These are phyloP conservation scores for Fusarium longipes DNA, from an alignment of 2,329 filamentous ascomycete species.

Conservation along the genomic window DNA sequence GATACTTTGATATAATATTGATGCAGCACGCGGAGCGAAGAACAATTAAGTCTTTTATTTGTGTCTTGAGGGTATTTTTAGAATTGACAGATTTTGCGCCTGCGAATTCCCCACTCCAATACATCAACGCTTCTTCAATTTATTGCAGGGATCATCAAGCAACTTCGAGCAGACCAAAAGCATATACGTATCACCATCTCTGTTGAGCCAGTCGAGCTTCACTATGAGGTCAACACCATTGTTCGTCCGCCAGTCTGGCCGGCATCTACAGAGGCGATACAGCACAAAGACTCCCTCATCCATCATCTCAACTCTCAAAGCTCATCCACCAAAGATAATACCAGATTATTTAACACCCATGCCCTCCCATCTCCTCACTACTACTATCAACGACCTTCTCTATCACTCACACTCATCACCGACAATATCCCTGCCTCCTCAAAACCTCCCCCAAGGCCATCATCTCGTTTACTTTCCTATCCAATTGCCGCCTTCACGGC, in stretches of 20 bases:
- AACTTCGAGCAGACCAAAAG: not conserved
- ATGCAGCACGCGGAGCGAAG: not conserved
- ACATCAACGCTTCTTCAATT: not conserved
- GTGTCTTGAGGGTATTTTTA: not conserved
- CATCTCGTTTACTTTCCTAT: slow-evolving; percentile 91
- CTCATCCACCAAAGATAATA: slow-evolving; percentile 51
- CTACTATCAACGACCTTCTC: slow-evolving; percentile 69
- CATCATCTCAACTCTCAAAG: slow-evolving; percentile 39
- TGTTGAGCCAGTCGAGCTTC: not conserved
- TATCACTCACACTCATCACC: slow-evolving; percentile 39
- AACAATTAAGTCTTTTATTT: not conserved
- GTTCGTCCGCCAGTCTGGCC: slow-evolving; percentile 20
- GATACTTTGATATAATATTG: not conserved
- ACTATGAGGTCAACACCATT: not conserved
- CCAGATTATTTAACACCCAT: slow-evolving; percentile 65
- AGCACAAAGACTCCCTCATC: slow-evolving; percentile 14
- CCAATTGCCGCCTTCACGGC: slow-evolving; percentile 66
- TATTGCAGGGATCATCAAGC: not conserved
- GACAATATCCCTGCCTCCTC: slow-evolving; percentile 38
- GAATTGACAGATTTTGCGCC: not conserved
- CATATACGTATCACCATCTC: not conserved
- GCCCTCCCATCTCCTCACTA: slow-evolving; percentile 72
- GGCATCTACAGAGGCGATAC: slow-evolving; percentile 7
- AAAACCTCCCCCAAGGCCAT: slow-evolving; percentile 72
- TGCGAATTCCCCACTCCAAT: slow-evolving; percentile 1